Evolutionary conservation across 148 eudicot genomes (phyloP).

Genomic region (Silene uniflora): DNA sequence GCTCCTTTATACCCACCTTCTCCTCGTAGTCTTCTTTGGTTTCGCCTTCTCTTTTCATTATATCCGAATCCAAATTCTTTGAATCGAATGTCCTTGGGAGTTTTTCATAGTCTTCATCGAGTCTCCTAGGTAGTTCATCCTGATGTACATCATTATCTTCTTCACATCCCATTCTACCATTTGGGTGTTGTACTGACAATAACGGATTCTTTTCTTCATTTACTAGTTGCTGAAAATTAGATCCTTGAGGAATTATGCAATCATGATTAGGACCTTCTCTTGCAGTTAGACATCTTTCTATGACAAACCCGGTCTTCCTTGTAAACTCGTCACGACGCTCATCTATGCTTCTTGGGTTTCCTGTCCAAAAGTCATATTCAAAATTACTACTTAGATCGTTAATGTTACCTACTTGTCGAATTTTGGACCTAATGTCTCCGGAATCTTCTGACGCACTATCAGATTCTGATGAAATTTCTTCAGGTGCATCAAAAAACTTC

Average conservation of each 20-base stretch:
- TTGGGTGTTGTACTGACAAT: conserved; percentile 31
- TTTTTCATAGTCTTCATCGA: conserved; percentile 27
- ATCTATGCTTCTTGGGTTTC: conserved; percentile 46
- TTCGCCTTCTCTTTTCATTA: conserved; percentile 23
- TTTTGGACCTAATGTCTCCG: conserved; percentile 27
- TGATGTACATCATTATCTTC: conserved; percentile 25
- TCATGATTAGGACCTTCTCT: conserved; percentile 32
- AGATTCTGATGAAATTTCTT: conserved; percentile 47
- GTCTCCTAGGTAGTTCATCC: conserved; percentile 24
- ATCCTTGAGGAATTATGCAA: conserved; percentile 15
- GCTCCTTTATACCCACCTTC: conserved; percentile 27
- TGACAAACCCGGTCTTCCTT: conserved; percentile 44
- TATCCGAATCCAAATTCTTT: conserved; percentile 28
- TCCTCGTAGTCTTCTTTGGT: conserved; percentile 17
- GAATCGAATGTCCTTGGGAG: conserved; percentile 29
- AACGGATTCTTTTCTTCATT: conserved; percentile 20
- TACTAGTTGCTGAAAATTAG: conserved; percentile 12
- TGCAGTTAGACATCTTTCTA: conserved; percentile 33
- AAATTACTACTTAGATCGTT: conserved; percentile 22
- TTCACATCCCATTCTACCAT: conserved; percentile 31
- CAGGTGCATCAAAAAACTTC: conserved; percentile 53
- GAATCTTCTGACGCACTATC: conserved; percentile 43
- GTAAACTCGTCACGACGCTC: conserved; percentile 60
- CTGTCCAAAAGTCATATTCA: conserved; percentile 58
- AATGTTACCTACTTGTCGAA: conserved; percentile 15